phyloP scores from a whole-genome alignment of 371 early-diverging fungal species.

The Mucor circinelloides region DNA sequence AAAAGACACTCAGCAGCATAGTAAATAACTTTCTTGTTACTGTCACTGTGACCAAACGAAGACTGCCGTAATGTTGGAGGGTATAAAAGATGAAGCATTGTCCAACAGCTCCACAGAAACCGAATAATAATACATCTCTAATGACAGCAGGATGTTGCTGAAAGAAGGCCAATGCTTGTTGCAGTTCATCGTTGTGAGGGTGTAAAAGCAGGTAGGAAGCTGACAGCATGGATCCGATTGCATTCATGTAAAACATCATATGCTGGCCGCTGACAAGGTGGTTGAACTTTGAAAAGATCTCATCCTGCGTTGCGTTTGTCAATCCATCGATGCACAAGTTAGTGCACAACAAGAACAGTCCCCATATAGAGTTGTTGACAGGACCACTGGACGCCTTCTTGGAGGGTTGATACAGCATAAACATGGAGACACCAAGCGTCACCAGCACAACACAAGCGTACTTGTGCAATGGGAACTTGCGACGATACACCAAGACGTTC shows the following conservation, averaged over 20 bases:
- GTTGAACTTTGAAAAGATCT: conserved; percentile 80
- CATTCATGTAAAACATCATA: conserved; percentile 98
- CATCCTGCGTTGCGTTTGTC: conserved; percentile 98
- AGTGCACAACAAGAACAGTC: conserved; percentile 78
- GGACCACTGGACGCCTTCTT: conserved; percentile 49
- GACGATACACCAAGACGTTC: conserved; percentile 90
- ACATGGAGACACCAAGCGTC: conserved; percentile 88
- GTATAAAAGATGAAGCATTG: conserved; percentile 98
- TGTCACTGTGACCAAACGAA: conserved; percentile 91
- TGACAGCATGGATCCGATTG: conserved; percentile 76
- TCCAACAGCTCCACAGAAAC: conserved; percentile 93
- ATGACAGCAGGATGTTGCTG: conserved; percentile 76
- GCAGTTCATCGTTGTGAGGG: conserved; percentile 78
- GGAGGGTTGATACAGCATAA: conserved; percentile 85
- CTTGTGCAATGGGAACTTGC: conserved; percentile 81
- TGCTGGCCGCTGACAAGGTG: conserved; percentile 76
- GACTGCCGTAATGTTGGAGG: conserved; percentile 89
- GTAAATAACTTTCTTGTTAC: conserved; percentile 97
- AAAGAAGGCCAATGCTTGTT: conserved; percentile 80
- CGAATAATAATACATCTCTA: conserved; percentile 84
- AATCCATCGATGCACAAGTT: conserved; percentile 94
- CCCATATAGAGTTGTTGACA: conserved; percentile 65
- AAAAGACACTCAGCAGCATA: conserved; percentile 89
- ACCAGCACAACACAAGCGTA: conserved; percentile 85
- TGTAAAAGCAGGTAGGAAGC: conserved; percentile 66